These are phyloP conservation scores for Eruca vesicaria DNA, from an alignment of 441 rosid species.

Conservation along the genomic window DNA sequence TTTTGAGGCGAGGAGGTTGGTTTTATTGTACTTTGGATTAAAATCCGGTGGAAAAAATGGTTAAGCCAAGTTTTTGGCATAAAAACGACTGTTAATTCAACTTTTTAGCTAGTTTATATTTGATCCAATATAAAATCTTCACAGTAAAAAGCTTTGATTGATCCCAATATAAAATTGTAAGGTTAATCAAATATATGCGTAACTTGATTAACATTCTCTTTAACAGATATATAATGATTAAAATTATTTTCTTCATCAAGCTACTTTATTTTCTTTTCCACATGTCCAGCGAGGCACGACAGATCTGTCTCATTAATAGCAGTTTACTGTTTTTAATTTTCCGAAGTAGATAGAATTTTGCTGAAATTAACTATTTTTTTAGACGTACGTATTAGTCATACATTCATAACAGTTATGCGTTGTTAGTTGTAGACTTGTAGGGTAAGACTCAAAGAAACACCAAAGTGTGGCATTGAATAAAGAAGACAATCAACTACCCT, in stretches of 20 bases:
- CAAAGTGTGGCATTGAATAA: background rate
- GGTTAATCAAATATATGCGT: background rate
- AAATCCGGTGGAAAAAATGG: background rate
- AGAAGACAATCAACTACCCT: background rate
- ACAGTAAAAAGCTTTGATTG: background rate
- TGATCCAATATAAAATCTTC: background rate
- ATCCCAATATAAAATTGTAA: background rate
- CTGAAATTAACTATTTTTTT: background rate
- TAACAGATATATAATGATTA: background rate
- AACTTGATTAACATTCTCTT: background rate
- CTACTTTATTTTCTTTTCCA: background rate
- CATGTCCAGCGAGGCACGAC: slow-evolving; percentile 14
- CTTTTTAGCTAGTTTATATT: background rate
- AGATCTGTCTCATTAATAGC: background rate
- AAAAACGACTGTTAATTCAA: background rate
- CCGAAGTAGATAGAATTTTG: slow-evolving; percentile 2
- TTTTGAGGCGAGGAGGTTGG: background rate
- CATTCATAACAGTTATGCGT: slow-evolving; percentile 1
- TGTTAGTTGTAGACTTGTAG: slow-evolving; percentile 6
- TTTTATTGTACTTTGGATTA: background rate
- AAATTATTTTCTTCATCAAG: background rate
- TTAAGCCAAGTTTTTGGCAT: background rate
- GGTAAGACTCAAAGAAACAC: background rate
- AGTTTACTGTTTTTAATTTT: background rate
- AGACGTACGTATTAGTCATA: background rate